Percentiles rank a stretch among this genome's conserved stretches.
These are phyloP conservation scores for Schizophyllum commune DNA, from an alignment of 1,284 basidiomycete genomes.

Conservation along the genomic window DNA sequence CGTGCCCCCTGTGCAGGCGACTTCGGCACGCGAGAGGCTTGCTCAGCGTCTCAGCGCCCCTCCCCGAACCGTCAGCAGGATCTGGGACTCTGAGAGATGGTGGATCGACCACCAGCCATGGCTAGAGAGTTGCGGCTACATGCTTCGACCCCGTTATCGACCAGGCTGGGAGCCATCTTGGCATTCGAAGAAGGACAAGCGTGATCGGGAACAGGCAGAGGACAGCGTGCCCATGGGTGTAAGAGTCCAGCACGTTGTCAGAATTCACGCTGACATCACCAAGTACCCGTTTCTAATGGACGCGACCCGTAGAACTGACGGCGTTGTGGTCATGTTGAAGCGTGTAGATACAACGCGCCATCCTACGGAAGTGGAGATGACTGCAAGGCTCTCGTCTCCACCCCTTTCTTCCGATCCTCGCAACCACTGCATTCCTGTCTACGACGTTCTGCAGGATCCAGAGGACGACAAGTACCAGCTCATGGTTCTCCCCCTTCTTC, in stretches of 20 bases:
- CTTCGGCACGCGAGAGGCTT: too few species aligned
- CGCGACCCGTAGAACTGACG: slow-evolving; percentile 2
- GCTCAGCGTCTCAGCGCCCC: too few species aligned
- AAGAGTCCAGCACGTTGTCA: too few species aligned
- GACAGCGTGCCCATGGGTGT: too few species aligned
- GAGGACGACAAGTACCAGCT: slow-evolving; percentile 14
- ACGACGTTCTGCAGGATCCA: slow-evolving; percentile 22
- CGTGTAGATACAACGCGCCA: not conserved
- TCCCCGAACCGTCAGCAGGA: not conserved
- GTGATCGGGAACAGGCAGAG: too few species aligned
- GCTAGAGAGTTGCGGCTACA: slow-evolving; percentile 4
- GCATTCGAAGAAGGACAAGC: slow-evolving; percentile 2
- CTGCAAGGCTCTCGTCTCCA: slow-evolving; percentile 14
- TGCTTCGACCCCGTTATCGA: slow-evolving; percentile 6
- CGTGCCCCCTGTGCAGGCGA: too few species aligned
- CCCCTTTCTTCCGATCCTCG: slow-evolving; percentile 15
- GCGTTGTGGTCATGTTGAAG: slow-evolving; percentile 21
- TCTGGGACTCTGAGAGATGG: not conserved
- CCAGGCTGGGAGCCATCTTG: slow-evolving; percentile 11
- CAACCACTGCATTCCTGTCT: slow-evolving; percentile 29
- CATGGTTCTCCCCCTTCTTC: slow-evolving; percentile 26
- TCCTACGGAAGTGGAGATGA: slow-evolving; percentile 22
- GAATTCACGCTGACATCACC: too few species aligned
- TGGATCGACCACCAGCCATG: slow-evolving; percentile 9
- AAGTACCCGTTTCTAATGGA: not conserved